These are phyloP conservation scores for Cornus suecica DNA, from an alignment of 148 eudicot genomes.

Conservation along the genomic window DNA sequence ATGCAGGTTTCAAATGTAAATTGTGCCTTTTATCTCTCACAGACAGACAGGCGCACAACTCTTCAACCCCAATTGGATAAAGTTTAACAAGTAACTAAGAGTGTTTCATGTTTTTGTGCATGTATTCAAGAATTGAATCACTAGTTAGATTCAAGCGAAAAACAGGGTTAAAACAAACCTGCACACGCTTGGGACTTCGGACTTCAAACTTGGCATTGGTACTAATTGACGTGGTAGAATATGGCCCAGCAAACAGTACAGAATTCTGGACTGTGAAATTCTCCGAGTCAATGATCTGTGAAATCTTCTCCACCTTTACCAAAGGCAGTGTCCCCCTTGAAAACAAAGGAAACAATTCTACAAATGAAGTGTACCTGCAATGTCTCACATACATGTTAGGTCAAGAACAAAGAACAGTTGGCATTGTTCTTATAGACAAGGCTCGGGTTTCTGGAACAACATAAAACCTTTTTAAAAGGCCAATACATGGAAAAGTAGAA, in stretches of 20 bases:
- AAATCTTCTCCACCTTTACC: conserved; percentile 84
- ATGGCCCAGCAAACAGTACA: conserved; percentile 70
- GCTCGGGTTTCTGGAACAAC: background rate
- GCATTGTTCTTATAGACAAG: background rate
- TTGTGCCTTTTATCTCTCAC: too few species aligned
- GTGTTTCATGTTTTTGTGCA: background rate
- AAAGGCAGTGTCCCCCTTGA: conserved; percentile 52
- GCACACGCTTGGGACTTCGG: conserved; percentile 90
- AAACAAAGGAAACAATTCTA: conserved; percentile 70
- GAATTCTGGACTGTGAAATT: conserved; percentile 82
- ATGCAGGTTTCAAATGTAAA: too few species aligned
- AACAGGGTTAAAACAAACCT: conserved; percentile 39
- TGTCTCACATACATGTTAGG: background rate
- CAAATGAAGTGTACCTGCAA: conserved; percentile 83
- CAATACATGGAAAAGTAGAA: background rate
- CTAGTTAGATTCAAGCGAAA: background rate
- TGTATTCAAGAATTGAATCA: background rate
- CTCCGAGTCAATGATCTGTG: conserved; percentile 81
- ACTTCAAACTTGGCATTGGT: conserved; percentile 92
- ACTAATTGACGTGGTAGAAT: conserved; percentile 75
- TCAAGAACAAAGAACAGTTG: background rate
- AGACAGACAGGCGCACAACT: background rate
- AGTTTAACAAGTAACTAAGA: background rate
- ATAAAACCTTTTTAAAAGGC: background rate
- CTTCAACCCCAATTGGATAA: too few species aligned